Base-by-base conservation (phyloP, 192 early-diverging fungal genomes). In the Umbelopsis ramanniana region DNA sequence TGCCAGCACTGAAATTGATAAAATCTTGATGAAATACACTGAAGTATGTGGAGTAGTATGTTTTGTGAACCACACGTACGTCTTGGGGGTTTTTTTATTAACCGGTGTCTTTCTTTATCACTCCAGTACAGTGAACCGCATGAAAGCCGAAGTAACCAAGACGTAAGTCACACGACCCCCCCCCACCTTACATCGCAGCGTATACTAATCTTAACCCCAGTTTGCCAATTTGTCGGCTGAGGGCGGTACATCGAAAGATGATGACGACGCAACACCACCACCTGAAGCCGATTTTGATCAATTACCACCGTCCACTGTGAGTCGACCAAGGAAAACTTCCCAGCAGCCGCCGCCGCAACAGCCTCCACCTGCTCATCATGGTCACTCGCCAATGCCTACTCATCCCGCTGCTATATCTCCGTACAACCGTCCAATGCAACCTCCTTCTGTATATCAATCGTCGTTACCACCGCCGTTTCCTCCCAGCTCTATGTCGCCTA, bases 1-100 rank as follows among this genome's bases (percentile, higher is more conserved):
- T 79, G 90, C 95, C 1, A 92, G 90, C 29, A 91, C 93, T 33
- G 95, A 98, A 72, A 98, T 98, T 83, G 97, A 98, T 82, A 88
- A 92, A 68, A 94, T 98, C 48, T 80, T 98, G 52, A 86, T 98
- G 84, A 89, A 90, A 57, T 98, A 97, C 79, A 96, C 97, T 15
- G 93, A 93, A 80, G 85, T 83, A 78, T 52, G 45, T 66, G 1
- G 15, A 71, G n/a, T 29, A 2, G 3, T 2, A 8, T 43, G n/a
- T 14, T 37, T 29, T 46, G 26, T 47, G 4, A 29, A 24, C 4
- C 48, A 19, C 23, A n/a, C n/a, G n/a, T n/a, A n/a, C 22, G 14
- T n/a, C 40, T 17, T n/a, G 11, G 46, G 12, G 29, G 4, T 26
- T 33, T 26, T 21, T 11, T 46, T 68, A 29, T 29, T 29, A 29